These are phyloP conservation scores for Scenedesmus sp. DNA, from an alignment of 163 green algal genomes.

Conservation along the genomic window DNA sequence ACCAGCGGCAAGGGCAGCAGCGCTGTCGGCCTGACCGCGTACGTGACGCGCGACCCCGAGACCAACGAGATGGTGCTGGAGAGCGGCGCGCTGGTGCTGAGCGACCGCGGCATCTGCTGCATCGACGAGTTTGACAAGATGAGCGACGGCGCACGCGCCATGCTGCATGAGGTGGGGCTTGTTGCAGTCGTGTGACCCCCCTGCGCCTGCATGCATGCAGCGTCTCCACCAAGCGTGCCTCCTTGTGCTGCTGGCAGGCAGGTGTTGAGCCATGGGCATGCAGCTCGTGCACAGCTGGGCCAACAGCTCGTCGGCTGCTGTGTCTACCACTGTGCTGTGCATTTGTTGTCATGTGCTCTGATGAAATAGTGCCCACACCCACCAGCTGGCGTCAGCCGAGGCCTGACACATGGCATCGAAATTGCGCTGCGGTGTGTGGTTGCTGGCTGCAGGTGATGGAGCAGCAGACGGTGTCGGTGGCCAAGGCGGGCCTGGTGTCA, in stretches of 20 bases:
- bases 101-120: slow-evolving; percentile 97
- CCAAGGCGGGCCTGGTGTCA: slow-evolving; percentile 99
- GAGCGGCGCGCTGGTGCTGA: slow-evolving; percentile 96
- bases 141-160: slow-evolving; percentile 92
- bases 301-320: too few species aligned
- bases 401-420: not conserved
- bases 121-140: slow-evolving; percentile 99
- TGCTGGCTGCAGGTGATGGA: slow-evolving; percentile 52
- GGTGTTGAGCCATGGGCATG: too few species aligned
- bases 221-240: too few species aligned
- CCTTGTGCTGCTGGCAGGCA: too few species aligned
- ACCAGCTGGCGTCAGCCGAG: not conserved
- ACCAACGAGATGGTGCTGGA: slow-evolving; percentile 98
- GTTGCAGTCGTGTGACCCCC: not conserved
- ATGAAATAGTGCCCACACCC: not conserved
- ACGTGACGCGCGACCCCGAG: slow-evolving; percentile 96
- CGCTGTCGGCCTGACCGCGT: slow-evolving; percentile 97
- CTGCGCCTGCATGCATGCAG: not conserved
- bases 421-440: not conserved
- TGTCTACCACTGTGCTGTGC: not conserved
- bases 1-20: slow-evolving; percentile 93
- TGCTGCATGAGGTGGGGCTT: slow-evolving; percentile 91
- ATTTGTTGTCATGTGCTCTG: not conserved
- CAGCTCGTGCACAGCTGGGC: not conserved
- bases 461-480: slow-evolving; percentile 95